Evolutionary conservation across 2,329 filamentous ascomycete species (phyloP).

Genomic region (Aureobasidium sp.): DNA sequence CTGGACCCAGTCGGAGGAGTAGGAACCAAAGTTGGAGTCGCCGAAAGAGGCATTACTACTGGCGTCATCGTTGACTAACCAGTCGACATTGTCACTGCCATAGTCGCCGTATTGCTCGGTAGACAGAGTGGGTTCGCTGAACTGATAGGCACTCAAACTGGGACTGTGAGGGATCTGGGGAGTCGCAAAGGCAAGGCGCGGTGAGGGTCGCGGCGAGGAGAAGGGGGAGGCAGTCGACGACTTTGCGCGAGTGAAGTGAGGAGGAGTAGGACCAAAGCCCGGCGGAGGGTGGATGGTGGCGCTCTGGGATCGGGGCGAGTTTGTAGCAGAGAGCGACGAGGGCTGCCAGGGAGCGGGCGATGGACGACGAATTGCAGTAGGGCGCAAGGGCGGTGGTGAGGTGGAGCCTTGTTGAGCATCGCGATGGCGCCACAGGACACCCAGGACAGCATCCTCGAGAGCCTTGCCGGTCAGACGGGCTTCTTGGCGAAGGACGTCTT

Average conservation of each 20-base stretch:
- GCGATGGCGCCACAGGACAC: slow-evolving; percentile 81
- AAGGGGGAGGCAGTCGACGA: slow-evolving; percentile 80
- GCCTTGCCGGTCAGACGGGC: slow-evolving; percentile 60
- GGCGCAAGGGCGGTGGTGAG: slow-evolving; percentile 77
- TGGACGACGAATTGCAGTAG: slow-evolving; percentile 79
- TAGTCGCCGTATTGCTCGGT: slow-evolving; percentile 85
- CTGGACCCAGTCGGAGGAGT: slow-evolving; percentile 66
- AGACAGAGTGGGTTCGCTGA: slow-evolving; percentile 72
- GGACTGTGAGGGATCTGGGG: slow-evolving; percentile 91
- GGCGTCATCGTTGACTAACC: slow-evolving; percentile 79
- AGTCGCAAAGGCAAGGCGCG: slow-evolving; percentile 79
- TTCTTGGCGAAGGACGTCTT: slow-evolving; percentile 74
- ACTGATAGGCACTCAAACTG: slow-evolving; percentile 89
- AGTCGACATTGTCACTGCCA: slow-evolving; percentile 91
- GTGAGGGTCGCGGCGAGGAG: slow-evolving; percentile 85
- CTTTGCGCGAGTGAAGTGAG: slow-evolving; percentile 66
- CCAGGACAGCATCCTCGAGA: slow-evolving; percentile 83
- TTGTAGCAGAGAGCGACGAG: slow-evolving; percentile 64
- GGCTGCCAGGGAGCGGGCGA: slow-evolving; percentile 92
- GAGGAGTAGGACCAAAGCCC: slow-evolving; percentile 58
- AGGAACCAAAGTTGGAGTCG: slow-evolving; percentile 51
- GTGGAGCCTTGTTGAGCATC: slow-evolving; percentile 50
- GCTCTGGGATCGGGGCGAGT: slow-evolving; percentile 68
- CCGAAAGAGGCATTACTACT: slow-evolving; percentile 72
- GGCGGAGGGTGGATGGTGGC: slow-evolving; percentile 79